Base-by-base conservation (phyloP, 345 rosid species). In the Boechera stricta region DNA sequence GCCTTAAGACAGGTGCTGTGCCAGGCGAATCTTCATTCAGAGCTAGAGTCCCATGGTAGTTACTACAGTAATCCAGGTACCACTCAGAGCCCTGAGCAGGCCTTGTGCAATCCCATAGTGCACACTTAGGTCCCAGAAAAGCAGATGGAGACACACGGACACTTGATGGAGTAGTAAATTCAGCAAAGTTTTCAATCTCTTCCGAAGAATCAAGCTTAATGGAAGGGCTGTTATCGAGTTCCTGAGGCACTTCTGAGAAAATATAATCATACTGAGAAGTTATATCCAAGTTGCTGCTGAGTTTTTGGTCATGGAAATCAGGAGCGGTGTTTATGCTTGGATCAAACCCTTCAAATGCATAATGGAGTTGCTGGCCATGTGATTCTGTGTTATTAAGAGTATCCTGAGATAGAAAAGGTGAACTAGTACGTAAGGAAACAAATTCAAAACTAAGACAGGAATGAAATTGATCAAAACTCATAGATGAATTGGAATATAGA, bases 41-140 rank as follows among this genome's bases (percentile, higher is more conserved):
- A 41, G 98, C 94, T 64, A 87, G 82, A 36, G 72, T 81, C 64
- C 86, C 86, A 85, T 91, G 98, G 84, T 80, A 86, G 72, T 84
- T 72, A 70, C 94, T 87, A 86, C 98, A 94, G 74, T 90, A 91
- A 51, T 88, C 88, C 64, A 74, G 48, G 52, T 66, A 84, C 85
- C 84, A 82, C 16, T 86, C 91, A 39, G 81, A 80, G 39, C 86
- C 90, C 33, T 86, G 89, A 78, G 91, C 90, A 51, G 98, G 98
- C 78, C 97, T 86, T 48, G 90, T 77, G 77, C 98, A 94, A 73
- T 91, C 98, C 97, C 96, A 94, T 4, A 94, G 87, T 8, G 97
- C 90, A 85, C 98, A 94, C 75, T 85, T 90, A 35, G 93, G 96
- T 18, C 96, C 91, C 87, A 94, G 29, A 79, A 91, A 90, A 9